Evolutionary conservation across 2,329 filamentous ascomycete genomes (phyloP).

Genomic region (Xylaria multiplex): DNA sequence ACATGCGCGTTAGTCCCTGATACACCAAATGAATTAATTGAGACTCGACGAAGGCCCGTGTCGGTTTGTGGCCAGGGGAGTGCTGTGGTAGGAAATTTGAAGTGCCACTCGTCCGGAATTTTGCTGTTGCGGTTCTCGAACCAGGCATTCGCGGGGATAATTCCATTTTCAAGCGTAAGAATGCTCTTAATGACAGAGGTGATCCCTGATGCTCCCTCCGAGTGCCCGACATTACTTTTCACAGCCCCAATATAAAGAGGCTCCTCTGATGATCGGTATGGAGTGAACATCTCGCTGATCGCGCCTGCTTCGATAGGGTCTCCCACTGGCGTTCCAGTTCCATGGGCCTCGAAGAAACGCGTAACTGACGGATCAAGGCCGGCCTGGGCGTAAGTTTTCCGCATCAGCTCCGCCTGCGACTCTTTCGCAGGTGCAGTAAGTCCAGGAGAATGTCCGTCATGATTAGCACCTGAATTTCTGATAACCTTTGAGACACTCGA

Average conservation of each 20-base stretch:
- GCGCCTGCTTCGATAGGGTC: conserved; percentile 25
- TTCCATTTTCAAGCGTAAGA: conserved; percentile 14
- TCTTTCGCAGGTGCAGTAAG: conserved; percentile 20
- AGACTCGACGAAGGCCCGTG: conserved; percentile 26
- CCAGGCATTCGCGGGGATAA: conserved; percentile 25
- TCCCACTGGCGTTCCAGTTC: conserved; percentile 26
- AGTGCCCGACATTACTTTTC: conserved; percentile 29
- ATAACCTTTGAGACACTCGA: conserved; percentile 9
- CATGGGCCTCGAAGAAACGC: conserved; percentile 30
- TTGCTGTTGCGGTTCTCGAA: conserved; percentile 23
- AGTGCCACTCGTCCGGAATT: conserved; percentile 24
- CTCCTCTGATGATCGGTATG: conserved; percentile 1
- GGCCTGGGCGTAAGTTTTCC: conserved; percentile 23
- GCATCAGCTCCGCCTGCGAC: conserved; percentile 27
- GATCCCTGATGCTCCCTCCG: conserved; percentile 23
- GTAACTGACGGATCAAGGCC: conserved; percentile 16
- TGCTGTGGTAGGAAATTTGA: conserved; percentile 18
- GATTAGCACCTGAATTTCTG: conserved; percentile 18
- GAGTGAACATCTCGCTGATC: conserved; percentile 22
- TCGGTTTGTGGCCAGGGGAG: conserved; percentile 23
- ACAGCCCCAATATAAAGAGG: conserved; percentile 24
- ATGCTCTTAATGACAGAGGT: conserved; percentile 25
- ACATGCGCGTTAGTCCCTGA: conserved; percentile 30
- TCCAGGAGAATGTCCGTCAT: conserved; percentile 19
- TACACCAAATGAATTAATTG: conserved; percentile 33